phyloP scores from a whole-genome alignment of 1,139 yeast species.

The Geotrichum bryndzae region DNA sequence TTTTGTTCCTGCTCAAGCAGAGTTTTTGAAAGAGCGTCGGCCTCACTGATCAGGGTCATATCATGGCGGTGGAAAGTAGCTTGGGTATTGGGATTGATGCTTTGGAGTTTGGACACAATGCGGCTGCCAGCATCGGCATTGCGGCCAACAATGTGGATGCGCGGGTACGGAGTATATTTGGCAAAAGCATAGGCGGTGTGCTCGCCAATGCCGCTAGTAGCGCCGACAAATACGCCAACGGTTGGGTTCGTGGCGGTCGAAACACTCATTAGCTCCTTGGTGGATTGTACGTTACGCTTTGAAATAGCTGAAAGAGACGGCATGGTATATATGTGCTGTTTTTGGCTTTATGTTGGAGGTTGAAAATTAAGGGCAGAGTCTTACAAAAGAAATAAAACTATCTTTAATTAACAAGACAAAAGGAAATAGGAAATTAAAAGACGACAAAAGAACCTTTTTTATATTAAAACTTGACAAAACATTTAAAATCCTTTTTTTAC shows the following conservation, averaged over 20 bases:
- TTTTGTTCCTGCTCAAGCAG: constrained; percentile 25
- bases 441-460: too few relatives aligned
- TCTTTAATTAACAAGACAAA: too few relatives aligned
- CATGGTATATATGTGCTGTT: not conserved
- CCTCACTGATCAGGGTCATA: constrained; percentile 26
- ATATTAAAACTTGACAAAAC: too few relatives aligned
- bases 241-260: constrained; percentile 14
- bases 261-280: not conserved
- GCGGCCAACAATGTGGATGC: constrained; percentile 32
- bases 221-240: constrained; percentile 34
- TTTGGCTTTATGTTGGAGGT: too few relatives aligned
- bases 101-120: constrained; percentile 25
- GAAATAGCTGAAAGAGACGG: constrained; percentile 2
- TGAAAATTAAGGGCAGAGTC: too few relatives aligned
- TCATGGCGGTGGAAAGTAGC: constrained; percentile 28
- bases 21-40: constrained; percentile 22
- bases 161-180: constrained; percentile 27
- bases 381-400: too few relatives aligned
- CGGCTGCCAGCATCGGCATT: constrained; percentile 25
- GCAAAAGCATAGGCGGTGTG: constrained; percentile 31
- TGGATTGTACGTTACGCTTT: constrained; percentile 10
- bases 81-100: constrained; percentile 23
- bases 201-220: constrained; percentile 33
- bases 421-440: too few relatives aligned
- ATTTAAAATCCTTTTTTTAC: too few relatives aligned